A percentile compares a stretch with the other conserved stretches of the same genome.
Evolutionary conservation across 768 basidiomycete species (phyloP).

Genomic region (Hericium rajendrae): DNA sequence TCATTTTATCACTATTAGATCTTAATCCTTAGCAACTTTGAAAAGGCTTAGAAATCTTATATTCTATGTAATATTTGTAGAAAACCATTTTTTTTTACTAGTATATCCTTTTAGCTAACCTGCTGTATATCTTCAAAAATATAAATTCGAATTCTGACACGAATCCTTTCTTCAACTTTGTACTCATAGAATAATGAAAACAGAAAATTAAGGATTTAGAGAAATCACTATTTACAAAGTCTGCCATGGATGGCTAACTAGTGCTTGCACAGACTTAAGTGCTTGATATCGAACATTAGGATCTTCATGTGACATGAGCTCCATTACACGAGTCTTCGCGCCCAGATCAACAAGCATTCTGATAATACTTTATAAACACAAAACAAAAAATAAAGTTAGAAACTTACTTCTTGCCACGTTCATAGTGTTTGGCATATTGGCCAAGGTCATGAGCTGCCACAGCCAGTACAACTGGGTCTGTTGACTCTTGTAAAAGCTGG

Average conservation of each 20-base stretch:
- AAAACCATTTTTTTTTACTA: too few relatives aligned
- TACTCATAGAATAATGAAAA: too few relatives aligned
- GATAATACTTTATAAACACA: conserved; percentile 5
- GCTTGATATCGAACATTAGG: conserved; percentile 90
- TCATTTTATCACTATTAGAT: too few relatives aligned
- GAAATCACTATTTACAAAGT: conserved; percentile 26
- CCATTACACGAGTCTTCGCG: conserved; percentile 82
- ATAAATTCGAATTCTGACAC: too few relatives aligned
- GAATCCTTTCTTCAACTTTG: too few relatives aligned
- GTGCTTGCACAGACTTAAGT: conserved; percentile 79
- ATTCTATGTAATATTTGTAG: too few relatives aligned
- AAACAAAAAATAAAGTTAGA: neutral
- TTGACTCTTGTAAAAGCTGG: conserved; percentile 55
- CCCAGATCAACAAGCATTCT: conserved; percentile 78
- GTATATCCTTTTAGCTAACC: too few relatives aligned
- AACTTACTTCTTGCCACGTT: conserved; percentile 80
- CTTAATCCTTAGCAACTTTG: too few relatives aligned
- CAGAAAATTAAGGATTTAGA: neutral
- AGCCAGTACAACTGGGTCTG: conserved; percentile 72
- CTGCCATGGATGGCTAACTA: conserved; percentile 86
- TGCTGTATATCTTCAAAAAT: too few relatives aligned
- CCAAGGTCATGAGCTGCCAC: conserved; percentile 92
- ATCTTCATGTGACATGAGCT: conserved; percentile 84
- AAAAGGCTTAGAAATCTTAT: too few relatives aligned
- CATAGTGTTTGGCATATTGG: conserved; percentile 87